Evolutionary conservation across 164 flowering plant species (phyloP).

Genomic region (Stephania japonica): DNA sequence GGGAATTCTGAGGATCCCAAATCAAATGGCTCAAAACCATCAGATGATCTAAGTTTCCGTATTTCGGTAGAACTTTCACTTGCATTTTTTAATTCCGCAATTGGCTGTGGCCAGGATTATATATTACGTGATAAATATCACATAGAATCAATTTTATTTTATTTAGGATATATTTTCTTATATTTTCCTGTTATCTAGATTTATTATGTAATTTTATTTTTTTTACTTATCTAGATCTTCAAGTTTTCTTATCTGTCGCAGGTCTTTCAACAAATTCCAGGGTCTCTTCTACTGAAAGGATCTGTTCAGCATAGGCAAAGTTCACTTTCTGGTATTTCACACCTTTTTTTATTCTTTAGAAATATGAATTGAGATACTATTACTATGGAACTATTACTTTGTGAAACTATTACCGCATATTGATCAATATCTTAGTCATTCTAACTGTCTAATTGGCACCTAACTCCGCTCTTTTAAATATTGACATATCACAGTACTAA

Average conservation of each 20-base stretch:
- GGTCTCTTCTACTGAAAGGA: constrained; percentile 77
- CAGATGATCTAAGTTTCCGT: constrained; percentile 38
- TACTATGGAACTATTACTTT: no score
- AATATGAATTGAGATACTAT: not conserved
- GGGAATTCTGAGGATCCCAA: constrained; percentile 13
- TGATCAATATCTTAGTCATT: no score
- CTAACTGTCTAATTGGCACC: no score
- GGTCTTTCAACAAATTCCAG: constrained; percentile 96
- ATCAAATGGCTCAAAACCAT: constrained; percentile 23
- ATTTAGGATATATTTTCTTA: no score
- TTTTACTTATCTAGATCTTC: not conserved
- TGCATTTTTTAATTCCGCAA: not conserved
- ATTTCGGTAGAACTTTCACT: constrained; percentile 37
- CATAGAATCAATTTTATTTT: no score
- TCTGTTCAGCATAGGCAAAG: constrained; percentile 42
- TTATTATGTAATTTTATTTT: no score
- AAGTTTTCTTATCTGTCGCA: constrained; percentile 15
- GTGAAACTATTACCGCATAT: no score
- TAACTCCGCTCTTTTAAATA: no score
- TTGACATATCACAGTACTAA: not conserved
- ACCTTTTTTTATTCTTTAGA: not conserved
- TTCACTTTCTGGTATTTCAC: constrained; percentile 44
- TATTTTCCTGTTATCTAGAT: no score
- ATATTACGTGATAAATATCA: no score
- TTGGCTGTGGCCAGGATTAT: not conserved